Base-by-base conservation (phyloP, 2,329 filamentous ascomycete genomes). In the Penicillium sp. region DNA sequence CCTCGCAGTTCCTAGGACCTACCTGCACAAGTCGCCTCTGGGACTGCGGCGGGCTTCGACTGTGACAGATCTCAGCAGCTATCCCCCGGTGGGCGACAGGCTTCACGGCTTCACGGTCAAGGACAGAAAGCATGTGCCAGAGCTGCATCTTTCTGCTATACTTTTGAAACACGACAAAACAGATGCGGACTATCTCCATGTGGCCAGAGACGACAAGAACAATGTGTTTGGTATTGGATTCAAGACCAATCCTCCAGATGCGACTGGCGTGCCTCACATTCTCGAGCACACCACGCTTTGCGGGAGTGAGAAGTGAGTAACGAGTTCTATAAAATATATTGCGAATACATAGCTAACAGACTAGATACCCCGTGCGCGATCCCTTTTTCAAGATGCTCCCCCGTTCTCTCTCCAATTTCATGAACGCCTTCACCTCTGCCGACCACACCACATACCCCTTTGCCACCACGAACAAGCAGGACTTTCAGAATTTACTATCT, bases 321-420 rank as follows among this genome's bases (percentile, higher is more conserved):
- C 8, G n/a, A n/a, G 12, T 40, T 54, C 16, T 6, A 40, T 33
- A 7, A 20, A 11, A 5, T 7, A 46, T 45, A 16, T 4, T 30
- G 28, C 14, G 40, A 7, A 12, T n/a, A 35, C 9, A 11, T 9
- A 23, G 35, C 33, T 55, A 48, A 55, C 20, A 47, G 40, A 57
- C 52, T 69, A 93, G 90, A 72, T 96, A 92, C 70, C 94, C 94
- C n/a, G 93, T 99, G 58, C 90, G 94, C 60, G 94, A 99, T 68
- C 94, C 94, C 0, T 99, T 99, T 80, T 99, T 99, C 81, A 99
- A 97, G 82, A 99, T 99, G 94, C 83, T 99, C 24, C 94, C 94
- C 21, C 86, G 94, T 65, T 97, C 94, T 5, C 82, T 99, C n/a
- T 97, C 94, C 62, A 99, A 97, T 75, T 99, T 97, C 70, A 99